A percentile compares a stretch with the other conserved stretches of the same genome.
Conservation (phyloP, 2,329 filamentous ascomycete species). For the Sporothrix curviconia region DNA sequence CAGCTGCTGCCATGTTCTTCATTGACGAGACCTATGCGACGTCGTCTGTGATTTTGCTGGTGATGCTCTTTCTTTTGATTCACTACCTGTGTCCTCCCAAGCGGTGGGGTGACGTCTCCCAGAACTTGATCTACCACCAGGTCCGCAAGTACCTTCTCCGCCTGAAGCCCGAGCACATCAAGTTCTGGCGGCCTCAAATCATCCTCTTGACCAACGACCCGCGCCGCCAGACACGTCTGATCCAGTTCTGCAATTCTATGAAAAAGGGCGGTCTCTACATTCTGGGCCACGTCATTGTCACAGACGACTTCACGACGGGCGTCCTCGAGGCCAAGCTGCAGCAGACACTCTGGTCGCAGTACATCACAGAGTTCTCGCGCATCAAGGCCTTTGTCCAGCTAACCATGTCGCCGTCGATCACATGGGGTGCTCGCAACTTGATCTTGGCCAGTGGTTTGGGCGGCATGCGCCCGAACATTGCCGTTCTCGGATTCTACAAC, state of each 20-base stretch:
- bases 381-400: constrained; percentile 90
- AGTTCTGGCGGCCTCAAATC: constrained; percentile 88
- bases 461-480: constrained; percentile 85
- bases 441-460: constrained; percentile 75
- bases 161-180: constrained; percentile 82
- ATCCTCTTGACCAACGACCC: constrained; percentile 78
- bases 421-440: constrained; percentile 79
- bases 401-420: constrained; percentile 72
- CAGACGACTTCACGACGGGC: constrained; percentile 69
- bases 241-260: constrained; percentile 85
- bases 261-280: constrained; percentile 85
- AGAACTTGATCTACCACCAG: constrained; percentile 80
- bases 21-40: constrained; percentile 77
- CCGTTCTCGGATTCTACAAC: constrained; percentile 73
- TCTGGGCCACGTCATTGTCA: constrained; percentile 81
- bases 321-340: constrained; percentile 76
- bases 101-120: constrained; percentile 83
- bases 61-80: constrained; percentile 75
- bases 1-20: constrained; percentile 80
- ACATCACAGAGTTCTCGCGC: constrained; percentile 72
- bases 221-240: constrained; percentile 72
- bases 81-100: constrained; percentile 83
- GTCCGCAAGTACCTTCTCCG: constrained; percentile 80
- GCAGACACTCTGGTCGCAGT: constrained; percentile 76
- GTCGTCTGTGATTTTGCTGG: constrained; percentile 64